Conservation (phyloP, 192 early-diverging fungal genomes). For the Helicostylum pulchrum region DNA sequence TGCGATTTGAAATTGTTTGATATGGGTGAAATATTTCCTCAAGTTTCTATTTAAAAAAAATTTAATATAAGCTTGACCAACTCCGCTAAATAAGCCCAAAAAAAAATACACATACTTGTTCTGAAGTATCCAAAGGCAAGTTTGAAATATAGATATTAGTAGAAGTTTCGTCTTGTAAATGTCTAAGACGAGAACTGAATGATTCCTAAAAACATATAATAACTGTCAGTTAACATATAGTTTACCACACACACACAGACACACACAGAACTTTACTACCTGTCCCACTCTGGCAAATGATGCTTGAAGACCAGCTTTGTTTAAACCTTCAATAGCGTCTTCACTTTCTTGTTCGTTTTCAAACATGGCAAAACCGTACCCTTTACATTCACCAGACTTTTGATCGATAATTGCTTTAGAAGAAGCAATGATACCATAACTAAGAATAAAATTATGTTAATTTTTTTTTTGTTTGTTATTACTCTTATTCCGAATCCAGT, state of each 20-base stretch:
- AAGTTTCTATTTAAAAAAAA: constrained; percentile 42
- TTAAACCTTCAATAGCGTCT: constrained; percentile 67
- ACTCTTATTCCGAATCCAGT: constrained; percentile 2
- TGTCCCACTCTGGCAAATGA: constrained; percentile 70
- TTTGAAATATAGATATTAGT: constrained; percentile 88
- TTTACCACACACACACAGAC: neutral
- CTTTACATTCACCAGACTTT: constrained; percentile 77
- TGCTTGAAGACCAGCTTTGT: constrained; percentile 61
- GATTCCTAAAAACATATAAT: constrained; percentile 48
- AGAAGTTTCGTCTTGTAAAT: constrained; percentile 69
- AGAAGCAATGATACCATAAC: constrained; percentile 72
- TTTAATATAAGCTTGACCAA: neutral
- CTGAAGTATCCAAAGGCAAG: constrained; percentile 69
- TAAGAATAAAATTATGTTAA: constrained; percentile 19
- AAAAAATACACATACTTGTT: constrained; percentile 46
- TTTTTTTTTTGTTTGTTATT: constrained; percentile 15
- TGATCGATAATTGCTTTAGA: constrained; percentile 84
- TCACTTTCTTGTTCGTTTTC: constrained; percentile 63
- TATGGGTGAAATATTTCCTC: constrained; percentile 63
- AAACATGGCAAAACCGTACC: constrained; percentile 89
- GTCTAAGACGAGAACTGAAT: constrained; percentile 65
- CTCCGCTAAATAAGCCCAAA: too few relatives aligned
- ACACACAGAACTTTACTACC: constrained; percentile 19
- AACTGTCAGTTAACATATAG: neutral
- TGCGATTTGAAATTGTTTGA: constrained; percentile 66